A percentile compares a stretch with the other conserved stretches of the same genome.
Evolutionary conservation across 192 early-diverging fungal genomes (phyloP).

Genomic region (Coemansia sp.): DNA sequence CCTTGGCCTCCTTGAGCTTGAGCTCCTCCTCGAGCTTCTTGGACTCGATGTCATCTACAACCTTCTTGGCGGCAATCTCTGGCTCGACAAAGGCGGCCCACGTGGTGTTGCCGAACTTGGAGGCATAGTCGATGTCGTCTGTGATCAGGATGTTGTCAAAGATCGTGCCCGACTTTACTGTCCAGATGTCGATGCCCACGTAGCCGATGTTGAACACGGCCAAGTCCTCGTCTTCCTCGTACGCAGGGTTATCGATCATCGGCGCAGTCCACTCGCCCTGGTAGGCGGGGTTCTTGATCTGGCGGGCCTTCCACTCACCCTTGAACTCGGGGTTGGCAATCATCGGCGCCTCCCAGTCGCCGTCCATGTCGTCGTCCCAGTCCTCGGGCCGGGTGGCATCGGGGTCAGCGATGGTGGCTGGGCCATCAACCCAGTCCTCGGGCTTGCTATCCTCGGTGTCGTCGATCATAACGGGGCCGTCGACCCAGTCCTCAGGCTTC

Average conservation of each 20-base stretch:
- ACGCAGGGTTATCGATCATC: slow-evolving; percentile 90
- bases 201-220: slow-evolving; percentile 88
- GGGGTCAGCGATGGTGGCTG: slow-evolving; percentile 81
- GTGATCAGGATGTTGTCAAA: slow-evolving; percentile 96
- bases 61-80: slow-evolving; percentile 72
- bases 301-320: slow-evolving; percentile 82
- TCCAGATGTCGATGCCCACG: slow-evolving; percentile 96
- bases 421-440: slow-evolving; percentile 71
- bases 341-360: slow-evolving; percentile 92
- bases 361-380: slow-evolving; percentile 96
- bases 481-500: slow-evolving; percentile 93
- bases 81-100: slow-evolving; percentile 65
- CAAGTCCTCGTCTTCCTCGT: slow-evolving; percentile 82
- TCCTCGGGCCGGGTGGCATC: slow-evolving; percentile 86
- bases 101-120: slow-evolving; percentile 72
- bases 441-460: slow-evolving; percentile 80
- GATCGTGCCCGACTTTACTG: slow-evolving; percentile 88
- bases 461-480: slow-evolving; percentile 68
- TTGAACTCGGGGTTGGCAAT: slow-evolving; percentile 87
- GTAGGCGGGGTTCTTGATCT: slow-evolving; percentile 90
- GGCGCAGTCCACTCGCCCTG: slow-evolving; percentile 93
- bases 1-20: slow-evolving; percentile 37
- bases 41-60: slow-evolving; percentile 54
- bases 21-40: slow-evolving; percentile 55
- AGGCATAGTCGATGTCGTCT: slow-evolving; percentile 76